phyloP scores from a whole-genome alignment of 192 early-diverging fungal species.

The Cetraspora pellucida region DNA sequence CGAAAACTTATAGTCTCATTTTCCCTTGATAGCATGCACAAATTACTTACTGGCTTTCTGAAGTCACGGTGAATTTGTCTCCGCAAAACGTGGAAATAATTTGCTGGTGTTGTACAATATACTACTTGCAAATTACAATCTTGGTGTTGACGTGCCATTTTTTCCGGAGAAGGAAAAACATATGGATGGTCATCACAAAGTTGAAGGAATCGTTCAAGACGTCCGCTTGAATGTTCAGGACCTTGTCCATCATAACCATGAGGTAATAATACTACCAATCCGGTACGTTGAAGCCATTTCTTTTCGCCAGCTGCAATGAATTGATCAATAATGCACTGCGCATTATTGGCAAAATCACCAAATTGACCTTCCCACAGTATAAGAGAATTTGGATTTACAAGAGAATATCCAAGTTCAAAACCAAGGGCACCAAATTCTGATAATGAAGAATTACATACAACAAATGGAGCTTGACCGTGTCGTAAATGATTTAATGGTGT shows the following conservation, averaged over 20 bases:
- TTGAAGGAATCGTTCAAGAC: conserved; percentile 95
- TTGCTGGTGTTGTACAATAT: conserved; percentile 93
- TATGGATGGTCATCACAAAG: conserved; percentile 95
- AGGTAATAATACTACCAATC: conserved; percentile 89
- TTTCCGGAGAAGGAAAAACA: conserved; percentile 74
- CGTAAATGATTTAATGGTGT: conserved; percentile 86
- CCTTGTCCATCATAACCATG: conserved; percentile 99
- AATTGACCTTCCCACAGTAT: conserved; percentile 99
- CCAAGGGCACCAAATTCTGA: conserved; percentile 95
- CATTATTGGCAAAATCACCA: conserved; percentile 97
- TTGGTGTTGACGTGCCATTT: conserved; percentile 90
- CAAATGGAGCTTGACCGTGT: conserved; percentile 84
- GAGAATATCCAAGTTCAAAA: conserved; percentile 96
- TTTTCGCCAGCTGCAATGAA: conserved; percentile 95
- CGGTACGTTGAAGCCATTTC: conserved; percentile 88
- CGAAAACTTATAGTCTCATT: too few relatives aligned
- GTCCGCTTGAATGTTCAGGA: conserved; percentile 95
- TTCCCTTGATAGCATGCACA: too few relatives aligned
- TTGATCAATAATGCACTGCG: conserved; percentile 98
- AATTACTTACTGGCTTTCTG: conserved; percentile 82
- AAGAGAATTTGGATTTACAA: conserved; percentile 92
- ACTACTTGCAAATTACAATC: conserved; percentile 99
- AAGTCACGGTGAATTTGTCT: conserved; percentile 97
- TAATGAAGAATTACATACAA: conserved; percentile 93
- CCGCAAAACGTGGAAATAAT: conserved; percentile 95